A percentile compares a stretch with the other conserved stretches of the same genome.
Evolutionary conservation across 805 yeast species (phyloP).

Genomic region (Cyberlindnera misumaiensis): DNA sequence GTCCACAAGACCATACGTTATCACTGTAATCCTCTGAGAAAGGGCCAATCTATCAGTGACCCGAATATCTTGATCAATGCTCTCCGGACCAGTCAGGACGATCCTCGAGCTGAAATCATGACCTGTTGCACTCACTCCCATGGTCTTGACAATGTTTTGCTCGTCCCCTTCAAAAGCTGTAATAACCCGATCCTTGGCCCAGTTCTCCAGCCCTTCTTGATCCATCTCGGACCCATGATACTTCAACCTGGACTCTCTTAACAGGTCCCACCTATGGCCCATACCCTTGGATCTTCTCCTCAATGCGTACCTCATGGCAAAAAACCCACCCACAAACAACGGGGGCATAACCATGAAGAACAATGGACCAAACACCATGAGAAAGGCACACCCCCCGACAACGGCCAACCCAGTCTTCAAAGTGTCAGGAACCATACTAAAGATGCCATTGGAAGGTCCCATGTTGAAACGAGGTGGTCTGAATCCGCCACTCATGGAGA

Average conservation of each 20-base stretch:
- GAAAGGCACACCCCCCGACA: slow-evolving; percentile 9
- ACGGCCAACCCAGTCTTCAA: slow-evolving; percentile 7
- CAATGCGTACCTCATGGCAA: slow-evolving; percentile 6
- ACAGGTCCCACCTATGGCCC: slow-evolving; percentile 9
- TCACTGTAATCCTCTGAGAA: slow-evolving; percentile 12
- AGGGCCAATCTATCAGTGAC: slow-evolving; percentile 7
- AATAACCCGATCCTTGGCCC: slow-evolving; percentile 10
- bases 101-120: slow-evolving; percentile 10
- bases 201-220: slow-evolving; percentile 7
- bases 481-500: background rate
- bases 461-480: slow-evolving; percentile 12
- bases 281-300: slow-evolving; percentile 11
- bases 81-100: slow-evolving; percentile 9
- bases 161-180: slow-evolving; percentile 18
- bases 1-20: slow-evolving; percentile 17
- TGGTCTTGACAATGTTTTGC: slow-evolving; percentile 5
- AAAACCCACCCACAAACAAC: slow-evolving; percentile 15
- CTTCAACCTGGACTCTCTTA: slow-evolving; percentile 12
- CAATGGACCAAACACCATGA: slow-evolving; percentile 16
- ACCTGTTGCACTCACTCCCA: slow-evolving; percentile 3
- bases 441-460: slow-evolving; percentile 7
- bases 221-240: slow-evolving; percentile 14
- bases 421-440: slow-evolving; percentile 7
- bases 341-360: slow-evolving; percentile 21
- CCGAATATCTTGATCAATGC: slow-evolving; percentile 17